Evolutionary conservation across 208 protist species (phyloP).

Genomic region (Phytomonas francai): DNA sequence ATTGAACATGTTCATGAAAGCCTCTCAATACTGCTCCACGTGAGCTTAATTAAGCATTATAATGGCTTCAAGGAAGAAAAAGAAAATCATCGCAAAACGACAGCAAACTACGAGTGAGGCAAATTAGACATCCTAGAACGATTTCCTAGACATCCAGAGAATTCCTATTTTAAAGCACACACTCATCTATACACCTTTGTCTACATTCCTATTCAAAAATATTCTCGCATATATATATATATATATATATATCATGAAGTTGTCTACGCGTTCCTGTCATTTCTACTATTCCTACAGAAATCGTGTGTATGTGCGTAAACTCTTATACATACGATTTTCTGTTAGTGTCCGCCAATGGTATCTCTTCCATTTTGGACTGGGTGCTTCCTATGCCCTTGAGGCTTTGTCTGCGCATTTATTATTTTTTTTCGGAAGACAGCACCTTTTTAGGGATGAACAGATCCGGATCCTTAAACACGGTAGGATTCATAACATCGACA

Average conservation of each 20-base stretch:
- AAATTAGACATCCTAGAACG: constrained; percentile 2
- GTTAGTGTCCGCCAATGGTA: background rate
- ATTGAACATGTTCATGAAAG: too few species aligned
- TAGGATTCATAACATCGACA: constrained; percentile 65
- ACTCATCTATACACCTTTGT: background rate
- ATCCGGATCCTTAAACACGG: constrained; percentile 83
- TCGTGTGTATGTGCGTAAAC: background rate
- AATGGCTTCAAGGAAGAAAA: too few species aligned
- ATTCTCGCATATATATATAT: too few species aligned
- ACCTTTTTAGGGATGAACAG: constrained; percentile 48
- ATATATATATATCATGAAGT: too few species aligned
- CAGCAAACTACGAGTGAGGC: constrained; percentile 1
- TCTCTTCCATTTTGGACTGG: constrained; percentile 10
- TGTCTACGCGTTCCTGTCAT: too few species aligned
- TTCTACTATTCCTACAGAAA: background rate
- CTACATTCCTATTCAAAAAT: too few species aligned
- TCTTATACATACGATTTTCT: background rate
- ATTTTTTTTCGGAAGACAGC: background rate
- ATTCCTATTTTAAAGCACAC: background rate
- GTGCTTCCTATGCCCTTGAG: background rate
- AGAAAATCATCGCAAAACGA: background rate
- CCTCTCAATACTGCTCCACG: too few species aligned
- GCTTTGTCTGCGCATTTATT: background rate
- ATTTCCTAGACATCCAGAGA: background rate
- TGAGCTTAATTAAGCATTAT: too few species aligned